Evolutionary conservation across 768 basidiomycete species (phyloP).

Genomic region (Mycena crocata): DNA sequence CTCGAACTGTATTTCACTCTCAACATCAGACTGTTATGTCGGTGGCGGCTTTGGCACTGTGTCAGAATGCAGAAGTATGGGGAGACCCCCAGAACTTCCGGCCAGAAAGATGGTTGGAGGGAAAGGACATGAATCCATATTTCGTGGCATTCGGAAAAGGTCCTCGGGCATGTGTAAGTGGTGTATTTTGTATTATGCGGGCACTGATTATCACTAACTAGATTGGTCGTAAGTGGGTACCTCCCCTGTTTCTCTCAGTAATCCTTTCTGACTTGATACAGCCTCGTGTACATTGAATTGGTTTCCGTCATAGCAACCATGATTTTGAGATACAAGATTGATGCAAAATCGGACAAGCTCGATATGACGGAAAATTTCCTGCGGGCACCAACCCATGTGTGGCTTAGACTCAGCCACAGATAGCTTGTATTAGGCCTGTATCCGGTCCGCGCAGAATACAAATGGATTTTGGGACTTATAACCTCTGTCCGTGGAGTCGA

Average conservation of each 20-base stretch:
- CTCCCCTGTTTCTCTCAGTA: background rate
- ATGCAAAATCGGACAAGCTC: slow-evolving; percentile 32
- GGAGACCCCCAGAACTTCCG: slow-evolving; percentile 47
- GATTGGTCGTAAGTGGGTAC: slow-evolving; percentile 41
- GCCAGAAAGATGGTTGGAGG: slow-evolving; percentile 52
- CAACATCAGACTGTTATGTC: slow-evolving; percentile 45
- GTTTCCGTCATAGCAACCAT: slow-evolving; percentile 40
- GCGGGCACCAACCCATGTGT: slow-evolving; percentile 40
- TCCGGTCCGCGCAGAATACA: too few relatives aligned
- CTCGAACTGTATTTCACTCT: background rate
- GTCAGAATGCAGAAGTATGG: slow-evolving; percentile 46
- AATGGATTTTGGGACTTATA: too few relatives aligned
- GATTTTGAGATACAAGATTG: slow-evolving; percentile 40
- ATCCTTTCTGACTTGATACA: slow-evolving; percentile 12
- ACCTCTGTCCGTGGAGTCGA: too few relatives aligned
- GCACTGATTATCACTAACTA: slow-evolving; percentile 11
- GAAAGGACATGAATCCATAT: slow-evolving; percentile 36
- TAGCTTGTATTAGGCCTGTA: too few relatives aligned
- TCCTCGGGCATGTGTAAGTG: slow-evolving; percentile 43
- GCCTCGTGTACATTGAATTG: slow-evolving; percentile 45
- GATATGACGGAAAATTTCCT: slow-evolving; percentile 44
- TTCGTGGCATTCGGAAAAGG: slow-evolving; percentile 48
- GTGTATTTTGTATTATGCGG: slow-evolving; percentile 18
- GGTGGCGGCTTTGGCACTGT: slow-evolving; percentile 49
- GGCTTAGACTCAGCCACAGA: background rate